phyloP scores from a whole-genome alignment of 1,284 basidiomycete genomes.

The Trichosporon sp. region DNA sequence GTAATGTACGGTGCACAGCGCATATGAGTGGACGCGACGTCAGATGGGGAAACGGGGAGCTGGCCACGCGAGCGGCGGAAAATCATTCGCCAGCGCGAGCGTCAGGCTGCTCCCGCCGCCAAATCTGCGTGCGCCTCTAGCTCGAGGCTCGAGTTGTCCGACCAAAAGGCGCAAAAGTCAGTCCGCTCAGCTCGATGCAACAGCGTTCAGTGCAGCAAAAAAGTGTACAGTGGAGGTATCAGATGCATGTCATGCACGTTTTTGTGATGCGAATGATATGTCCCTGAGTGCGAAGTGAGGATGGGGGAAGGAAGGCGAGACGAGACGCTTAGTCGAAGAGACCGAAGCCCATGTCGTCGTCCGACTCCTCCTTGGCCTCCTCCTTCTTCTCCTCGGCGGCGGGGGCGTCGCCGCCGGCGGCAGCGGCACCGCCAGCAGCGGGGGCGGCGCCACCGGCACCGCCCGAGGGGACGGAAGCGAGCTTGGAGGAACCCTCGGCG shows the following conservation, averaged over 20 bases:
- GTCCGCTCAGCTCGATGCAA: neutral
- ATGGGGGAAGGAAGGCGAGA: neutral
- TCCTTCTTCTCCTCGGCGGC: conserved; percentile 63
- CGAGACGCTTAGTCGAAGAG: conserved; percentile 72
- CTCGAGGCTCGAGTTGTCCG: no score
- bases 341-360: conserved; percentile 66
- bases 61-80: neutral
- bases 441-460: conserved; percentile 45
- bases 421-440: conserved; percentile 48
- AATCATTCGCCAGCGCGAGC: neutral
- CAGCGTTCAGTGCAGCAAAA: neutral
- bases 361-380: conserved; percentile 55
- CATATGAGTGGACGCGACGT: neutral
- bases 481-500: conserved; percentile 84
- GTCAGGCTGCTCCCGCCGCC: neutral
- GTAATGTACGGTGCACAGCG: neutral
- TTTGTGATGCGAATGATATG: neutral
- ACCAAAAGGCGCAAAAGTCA: no score
- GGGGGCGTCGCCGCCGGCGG: conserved; percentile 59
- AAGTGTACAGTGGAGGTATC: neutral
- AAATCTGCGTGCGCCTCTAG: neutral
- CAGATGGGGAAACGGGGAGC: no score
- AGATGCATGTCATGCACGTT: conserved; percentile 10
- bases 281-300: neutral
- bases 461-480: conserved; percentile 71